Evolutionary conservation across 345 rosid genomes (phyloP), one percentile per base, ranked within the genome.

Genomic region (Abelmoschus esculentus): DNA sequence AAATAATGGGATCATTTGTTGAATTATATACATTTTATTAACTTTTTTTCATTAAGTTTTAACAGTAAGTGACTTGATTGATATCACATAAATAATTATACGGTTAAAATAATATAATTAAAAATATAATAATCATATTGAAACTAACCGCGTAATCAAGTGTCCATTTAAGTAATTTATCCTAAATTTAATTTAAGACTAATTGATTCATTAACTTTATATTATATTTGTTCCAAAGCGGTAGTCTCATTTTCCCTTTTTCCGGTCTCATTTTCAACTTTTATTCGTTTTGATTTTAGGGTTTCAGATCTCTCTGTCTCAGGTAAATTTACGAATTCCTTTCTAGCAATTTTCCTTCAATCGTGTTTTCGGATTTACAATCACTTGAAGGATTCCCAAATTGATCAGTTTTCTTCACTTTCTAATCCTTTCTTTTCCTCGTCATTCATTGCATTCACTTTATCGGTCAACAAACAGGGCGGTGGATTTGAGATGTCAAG

Each of bases 401-500:
- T 49, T 42, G 57, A 66, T 47, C 42, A 28, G 15, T 47, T 66
- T 28, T 47, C 19, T 66, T 8, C 18, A 29, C n/a, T 66, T 47
- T 13, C 38, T 15, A 28, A 66, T 47, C 22, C n/a, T 63, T 18
- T 63, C 7, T 3, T 36, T 19, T 15, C 11, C 9, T 9, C 42
- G 7, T 7, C 0, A 9, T 14, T 44, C 3, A 29, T 65, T 14
- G 13, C 19, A 2, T 55, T 9, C 8, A 8, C 70, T 29, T 66
- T 47, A 3, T 47, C 58, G 52, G 28, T n/a, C 31, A 66, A 26
- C 42, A 8, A 66, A 49, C 57, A 49, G 58, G 44, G 57, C 70
- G 42, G n/a, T 49, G 19, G 44, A 29, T 66, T 66, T 47, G 81
- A 75, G 84, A 89, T 87, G 97, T 72, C 77, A 77, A 82, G 87